phyloP scores from a whole-genome alignment of 306 rosid species.

The Vachellia collinsii region DNA sequence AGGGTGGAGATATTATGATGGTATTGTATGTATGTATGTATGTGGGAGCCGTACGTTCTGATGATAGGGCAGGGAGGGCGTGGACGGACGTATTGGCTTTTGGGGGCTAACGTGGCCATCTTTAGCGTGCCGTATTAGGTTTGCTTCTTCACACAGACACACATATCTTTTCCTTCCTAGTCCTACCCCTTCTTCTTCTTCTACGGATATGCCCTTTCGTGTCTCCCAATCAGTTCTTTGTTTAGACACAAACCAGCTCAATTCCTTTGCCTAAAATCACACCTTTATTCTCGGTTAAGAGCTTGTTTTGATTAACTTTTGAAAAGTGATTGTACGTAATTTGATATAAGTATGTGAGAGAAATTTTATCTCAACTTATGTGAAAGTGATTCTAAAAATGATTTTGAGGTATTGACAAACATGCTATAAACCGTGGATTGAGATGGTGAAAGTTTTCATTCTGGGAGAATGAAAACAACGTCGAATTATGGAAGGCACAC shows the following conservation, averaged over 20 bases:
- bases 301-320: too few species aligned
- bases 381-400: too few species aligned
- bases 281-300: too few species aligned
- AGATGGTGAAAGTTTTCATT: too few species aligned
- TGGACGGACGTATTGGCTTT: neutral
- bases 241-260: neutral
- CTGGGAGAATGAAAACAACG: too few species aligned
- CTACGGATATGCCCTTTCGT: neutral
- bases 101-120: neutral
- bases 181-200: neutral
- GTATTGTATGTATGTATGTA: neutral
- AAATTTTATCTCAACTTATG: too few species aligned
- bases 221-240: neutral
- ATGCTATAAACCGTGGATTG: too few species aligned
- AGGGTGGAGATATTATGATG: neutral
- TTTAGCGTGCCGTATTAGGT: neutral
- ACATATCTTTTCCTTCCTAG: neutral
- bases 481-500: too few species aligned
- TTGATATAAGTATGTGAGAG: too few species aligned
- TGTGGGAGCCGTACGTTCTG: neutral
- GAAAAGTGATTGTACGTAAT: too few species aligned
- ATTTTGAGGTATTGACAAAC: too few species aligned
- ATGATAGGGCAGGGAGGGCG: neutral
- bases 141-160: neutral
- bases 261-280: neutral